Base-by-base conservation (phyloP, 305 asterid species). In the Fraxinus velutina region DNA sequence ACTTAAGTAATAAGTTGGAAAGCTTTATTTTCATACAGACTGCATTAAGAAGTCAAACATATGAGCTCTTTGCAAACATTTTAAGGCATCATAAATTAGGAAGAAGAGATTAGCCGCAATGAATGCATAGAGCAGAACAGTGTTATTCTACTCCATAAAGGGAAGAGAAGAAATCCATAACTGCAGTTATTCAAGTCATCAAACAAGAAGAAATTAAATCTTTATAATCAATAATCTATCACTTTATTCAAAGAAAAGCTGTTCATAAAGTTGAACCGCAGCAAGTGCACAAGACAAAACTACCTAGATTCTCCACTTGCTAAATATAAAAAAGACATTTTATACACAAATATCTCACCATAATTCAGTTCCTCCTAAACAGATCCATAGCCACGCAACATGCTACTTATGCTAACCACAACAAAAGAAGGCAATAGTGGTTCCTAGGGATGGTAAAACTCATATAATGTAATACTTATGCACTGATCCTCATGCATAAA, bases 331-430 rank as follows among this genome's bases (percentile, higher is more conserved):
- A 78, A 8, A 83, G 68, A 33, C 60, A 22, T 21, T 12, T 50
- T 13, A 6, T 42, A 5, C 22, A 8, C 22, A 62, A 62, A 10
- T 44, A 62, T 37, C 60, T 76, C 83, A 73, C 10, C 70, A 73
- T 4, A 71, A 30, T 77, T 55, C 66, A 77, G 76, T 55, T 3
- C 21, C 68, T 37, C 64, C 55, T 57, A 80, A 79, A 34, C 82
- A 37, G 76, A 52, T 6, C 72, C 42, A 73, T 55, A 10, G 78
- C 37, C 5, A 78, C 19, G 34, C 22, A 30, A 36, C 68, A 77
- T 37, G 27, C 37, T 62, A 78, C 66, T 55, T 71, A 30, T 57
- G 75, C 32, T 72, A 24, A 71, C 32, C 39, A 24, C 34, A 32
- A 22, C 9, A 27, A 42, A 76, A 6, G 0, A 36, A 77, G 79